Conservation (phyloP, 306 rosid species). For the Vigna trinervia region DNA sequence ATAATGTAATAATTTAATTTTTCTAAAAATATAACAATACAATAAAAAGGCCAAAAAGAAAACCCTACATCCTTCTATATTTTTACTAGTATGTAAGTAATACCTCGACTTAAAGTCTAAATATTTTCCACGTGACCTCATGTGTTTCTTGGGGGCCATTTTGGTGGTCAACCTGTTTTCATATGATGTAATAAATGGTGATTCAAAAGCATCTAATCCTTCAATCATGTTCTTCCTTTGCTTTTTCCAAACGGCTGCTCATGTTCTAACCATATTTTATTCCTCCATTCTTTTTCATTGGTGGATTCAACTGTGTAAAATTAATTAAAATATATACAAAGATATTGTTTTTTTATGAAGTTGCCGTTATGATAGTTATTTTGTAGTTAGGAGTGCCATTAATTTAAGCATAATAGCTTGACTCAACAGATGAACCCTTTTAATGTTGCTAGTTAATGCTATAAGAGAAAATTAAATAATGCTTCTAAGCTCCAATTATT, state of each 20-base stretch:
- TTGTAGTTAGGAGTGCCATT: slow-evolving; percentile 49
- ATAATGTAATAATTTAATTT: no score
- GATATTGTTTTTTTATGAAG: background rate
- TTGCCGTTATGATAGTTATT: slow-evolving; percentile 55
- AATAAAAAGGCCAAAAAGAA: no score
- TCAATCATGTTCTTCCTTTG: slow-evolving; percentile 57
- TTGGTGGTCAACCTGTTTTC: slow-evolving; percentile 51
- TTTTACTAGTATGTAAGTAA: no score
- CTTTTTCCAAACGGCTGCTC: slow-evolving; percentile 52
- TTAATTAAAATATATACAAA: slow-evolving; percentile 10
- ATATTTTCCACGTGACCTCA: slow-evolving; percentile 68
- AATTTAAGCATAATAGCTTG: slow-evolving; percentile 8
- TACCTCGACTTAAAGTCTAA: no score
- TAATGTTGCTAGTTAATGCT: slow-evolving; percentile 25
- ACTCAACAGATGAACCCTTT: slow-evolving; percentile 1
- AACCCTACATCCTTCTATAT: no score
- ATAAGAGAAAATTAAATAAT: slow-evolving; percentile 20
- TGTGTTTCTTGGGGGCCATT: slow-evolving; percentile 57
- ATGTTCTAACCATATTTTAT: slow-evolving; percentile 56
- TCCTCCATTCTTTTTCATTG: slow-evolving; percentile 7
- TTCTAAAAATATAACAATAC: no score
- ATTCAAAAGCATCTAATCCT: slow-evolving; percentile 50
- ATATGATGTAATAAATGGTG: slow-evolving; percentile 47
- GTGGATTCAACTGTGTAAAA: slow-evolving; percentile 22
- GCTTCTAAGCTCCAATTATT: slow-evolving; percentile 14